Percentiles rank a stretch among this genome's conserved stretches.
These are phyloP conservation scores for Xylaria castorea DNA, from an alignment of 495 filamentous ascomycete species.

Conservation along the genomic window DNA sequence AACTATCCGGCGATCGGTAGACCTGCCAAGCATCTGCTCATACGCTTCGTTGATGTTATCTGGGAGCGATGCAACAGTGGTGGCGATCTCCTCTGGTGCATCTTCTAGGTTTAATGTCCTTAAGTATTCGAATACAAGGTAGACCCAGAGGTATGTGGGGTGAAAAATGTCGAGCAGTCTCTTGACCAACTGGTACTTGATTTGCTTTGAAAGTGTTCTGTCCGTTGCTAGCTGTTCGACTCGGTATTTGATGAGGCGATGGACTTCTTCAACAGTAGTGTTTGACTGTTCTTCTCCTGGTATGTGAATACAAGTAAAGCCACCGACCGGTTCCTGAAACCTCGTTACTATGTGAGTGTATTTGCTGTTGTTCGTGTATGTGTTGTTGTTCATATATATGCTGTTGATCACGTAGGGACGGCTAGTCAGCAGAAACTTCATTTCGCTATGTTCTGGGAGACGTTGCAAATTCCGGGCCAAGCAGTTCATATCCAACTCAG, in stretches of 20 bases:
- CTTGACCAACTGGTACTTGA: slow-evolving; percentile 32
- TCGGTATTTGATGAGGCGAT: slow-evolving; percentile 46
- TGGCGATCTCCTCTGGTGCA: slow-evolving; percentile 29
- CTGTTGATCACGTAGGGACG: no score
- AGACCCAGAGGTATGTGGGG: slow-evolving; percentile 47
- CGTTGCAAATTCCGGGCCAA: slow-evolving; percentile 11
- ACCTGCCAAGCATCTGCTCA: slow-evolving; percentile 45
- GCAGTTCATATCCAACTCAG: slow-evolving; percentile 2
- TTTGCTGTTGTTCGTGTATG: no score
- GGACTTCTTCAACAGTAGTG: slow-evolving; percentile 50
- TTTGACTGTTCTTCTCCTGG: slow-evolving; percentile 45
- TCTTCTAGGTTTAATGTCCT: neutral
- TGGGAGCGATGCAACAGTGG: slow-evolving; percentile 41
- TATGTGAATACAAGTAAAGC: slow-evolving; percentile 39
- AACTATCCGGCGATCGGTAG: slow-evolving; percentile 33
- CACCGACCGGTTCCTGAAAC: no score
- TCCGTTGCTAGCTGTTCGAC: slow-evolving; percentile 36
- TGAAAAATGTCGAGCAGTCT: slow-evolving; percentile 37
- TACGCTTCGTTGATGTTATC: slow-evolving; percentile 48
- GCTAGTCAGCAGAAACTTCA: slow-evolving; percentile 59
- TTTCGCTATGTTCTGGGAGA: neutral
- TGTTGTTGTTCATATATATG: no score
- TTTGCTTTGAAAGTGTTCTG: neutral
- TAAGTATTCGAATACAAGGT: slow-evolving; percentile 42
- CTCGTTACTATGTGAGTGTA: no score